Evolutionary conservation across 768 basidiomycete species (phyloP), one percentile per base, ranked within the genome.

Genomic region (Phaeotremella fagi): DNA sequence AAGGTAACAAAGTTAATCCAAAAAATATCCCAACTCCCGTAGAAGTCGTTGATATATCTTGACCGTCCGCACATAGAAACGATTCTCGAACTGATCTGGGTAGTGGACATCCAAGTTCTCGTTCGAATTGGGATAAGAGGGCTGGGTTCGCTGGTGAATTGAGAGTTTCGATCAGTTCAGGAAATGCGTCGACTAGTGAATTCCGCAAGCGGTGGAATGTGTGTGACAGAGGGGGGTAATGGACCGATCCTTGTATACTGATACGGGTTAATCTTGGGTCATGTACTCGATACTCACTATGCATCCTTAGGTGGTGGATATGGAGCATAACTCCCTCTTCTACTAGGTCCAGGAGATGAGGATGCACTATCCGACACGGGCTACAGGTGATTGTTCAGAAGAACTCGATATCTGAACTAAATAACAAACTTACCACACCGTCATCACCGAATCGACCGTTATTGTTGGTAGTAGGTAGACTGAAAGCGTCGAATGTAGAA

Each of bases 111-210:
- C 91, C 90, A 58, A 94, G 83, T 60, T 89, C 82, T 71, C 85
- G 79, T 75, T 95, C 90, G 66, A 92, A 81, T 29, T 85, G 80
- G 33, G 85, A 80, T 55, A 95, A 81, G 71, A 90, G 85, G 60
- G 82, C 81, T 9, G 85, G 85, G 49, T 85, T 80, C 59, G 90
- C 87, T 57, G 90, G 89, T 66, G 87, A 88, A 74, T 94, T 94
- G 61, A 98, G 85, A 7, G 92, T 95, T 74, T 98, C 92, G 25
- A 87, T 87, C 18, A 98, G 81, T 68, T 98, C 92, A 41, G 91
- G 90, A 76, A 94, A 94, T 76, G 92, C 85, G 55, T 84, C 81
- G 55, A 76, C 78, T 18, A 95, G 83, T 83, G 90, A 90, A n/a
- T 76, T 68, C 55, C 84, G 85, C 45, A 98, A 80, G 22, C 92